A percentile compares a stretch with the other conserved stretches of the same genome.
These are phyloP conservation scores for Ottelia alismoides DNA, from an alignment of 106 monocot genomes.

Conservation along the genomic window DNA sequence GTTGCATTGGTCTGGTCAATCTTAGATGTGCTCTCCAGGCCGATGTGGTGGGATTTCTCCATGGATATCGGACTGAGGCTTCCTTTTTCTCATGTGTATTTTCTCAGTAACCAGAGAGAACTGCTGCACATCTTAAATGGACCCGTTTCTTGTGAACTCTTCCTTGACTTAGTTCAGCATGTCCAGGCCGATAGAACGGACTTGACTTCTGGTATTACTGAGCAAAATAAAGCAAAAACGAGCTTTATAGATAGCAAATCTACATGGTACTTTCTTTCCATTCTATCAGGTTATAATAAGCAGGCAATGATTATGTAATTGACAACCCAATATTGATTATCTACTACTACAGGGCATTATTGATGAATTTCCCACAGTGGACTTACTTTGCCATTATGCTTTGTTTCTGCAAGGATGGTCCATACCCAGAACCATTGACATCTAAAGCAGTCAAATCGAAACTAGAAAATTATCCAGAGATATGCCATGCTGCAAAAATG, in stretches of 20 bases:
- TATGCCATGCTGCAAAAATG: conserved; percentile 26
- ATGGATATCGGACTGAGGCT: conserved; percentile 47
- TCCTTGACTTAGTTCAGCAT: conserved; percentile 40
- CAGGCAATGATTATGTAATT: not conserved
- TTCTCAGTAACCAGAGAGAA: conserved; percentile 26
- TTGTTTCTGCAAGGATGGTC: conserved; percentile 17
- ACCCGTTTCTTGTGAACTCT: conserved; percentile 33
- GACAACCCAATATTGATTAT: not conserved
- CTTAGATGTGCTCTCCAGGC: conserved; percentile 61
- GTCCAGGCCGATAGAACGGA: not conserved
- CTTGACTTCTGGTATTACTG: not conserved
- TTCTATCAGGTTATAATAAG: too few species aligned
- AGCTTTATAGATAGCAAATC: conserved; percentile 38
- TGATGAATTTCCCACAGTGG: conserved; percentile 76
- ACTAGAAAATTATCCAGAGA: conserved; percentile 10
- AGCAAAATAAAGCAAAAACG: not conserved
- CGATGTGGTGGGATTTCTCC: conserved; percentile 64
- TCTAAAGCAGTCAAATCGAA: conserved; percentile 10
- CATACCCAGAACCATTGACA: too few species aligned
- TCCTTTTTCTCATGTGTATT: conserved; percentile 54
- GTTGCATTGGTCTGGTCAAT: conserved; percentile 37
- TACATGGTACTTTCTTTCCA: conserved; percentile 33
- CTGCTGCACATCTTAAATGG: conserved; percentile 40
- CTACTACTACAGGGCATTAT: conserved; percentile 43
- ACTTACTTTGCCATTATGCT: conserved; percentile 57